A percentile compares a stretch with the other conserved stretches of the same genome.
These are phyloP conservation scores for Tricholoma matsutake DNA, from an alignment of 768 basidiomycete species.

Conservation along the genomic window DNA sequence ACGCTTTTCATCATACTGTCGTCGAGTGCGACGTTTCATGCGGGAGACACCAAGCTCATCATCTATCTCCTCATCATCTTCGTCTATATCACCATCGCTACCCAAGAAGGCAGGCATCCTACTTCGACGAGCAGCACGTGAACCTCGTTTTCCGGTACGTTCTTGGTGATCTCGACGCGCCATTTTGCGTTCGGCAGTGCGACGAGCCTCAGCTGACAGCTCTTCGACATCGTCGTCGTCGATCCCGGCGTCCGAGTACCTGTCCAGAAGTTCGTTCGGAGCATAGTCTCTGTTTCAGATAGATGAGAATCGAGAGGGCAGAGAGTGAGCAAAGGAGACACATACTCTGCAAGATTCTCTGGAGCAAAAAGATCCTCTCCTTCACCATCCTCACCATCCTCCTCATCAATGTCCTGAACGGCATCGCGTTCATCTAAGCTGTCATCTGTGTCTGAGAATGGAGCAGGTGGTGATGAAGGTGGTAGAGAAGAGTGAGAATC, in stretches of 20 bases:
- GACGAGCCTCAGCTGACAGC: slow-evolving; percentile 65
- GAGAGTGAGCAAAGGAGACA: slow-evolving; percentile 18
- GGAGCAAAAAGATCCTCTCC: slow-evolving; percentile 88
- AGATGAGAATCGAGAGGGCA: slow-evolving; percentile 10
- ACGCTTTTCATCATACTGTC: slow-evolving; percentile 91
- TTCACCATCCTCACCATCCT: slow-evolving; percentile 61
- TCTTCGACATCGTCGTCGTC: slow-evolving; percentile 77
- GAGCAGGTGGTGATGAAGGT: slow-evolving; percentile 79
- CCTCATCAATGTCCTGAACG: slow-evolving; percentile 61
- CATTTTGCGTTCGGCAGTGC: slow-evolving; percentile 86
- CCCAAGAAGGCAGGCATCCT: slow-evolving; percentile 87
- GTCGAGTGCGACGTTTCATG: slow-evolving; percentile 79
- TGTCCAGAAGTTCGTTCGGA: slow-evolving; percentile 76
- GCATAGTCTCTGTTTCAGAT: slow-evolving; percentile 70
- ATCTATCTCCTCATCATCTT: slow-evolving; percentile 69
- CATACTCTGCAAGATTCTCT: slow-evolving; percentile 69
- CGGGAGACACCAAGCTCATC: slow-evolving; percentile 63
- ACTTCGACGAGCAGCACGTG: slow-evolving; percentile 72
- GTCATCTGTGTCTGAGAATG: slow-evolving; percentile 87
- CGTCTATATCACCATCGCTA: slow-evolving; percentile 77
- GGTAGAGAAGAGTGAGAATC: slow-evolving; percentile 75
- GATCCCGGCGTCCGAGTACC: slow-evolving; percentile 83
- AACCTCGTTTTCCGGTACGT: slow-evolving; percentile 61
- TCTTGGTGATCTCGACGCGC: slow-evolving; percentile 79
- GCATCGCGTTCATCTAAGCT: slow-evolving; percentile 69